Conservation (phyloP, 164 flowering plant genomes). For the grape (Vitis vinifera) region ASM3070453v1 NC_081805.1:11937501-11938000, state of each 20-base stretch:
- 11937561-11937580: slow-evolving; percentile 37
- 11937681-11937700: slow-evolving; percentile 5
- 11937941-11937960: background rate
- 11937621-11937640: background rate
- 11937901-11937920: slow-evolving; percentile 31
- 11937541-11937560: slow-evolving; percentile 70
- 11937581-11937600: slow-evolving; percentile 8
- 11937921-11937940: slow-evolving; percentile 4
- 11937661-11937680: no score
- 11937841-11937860: slow-evolving; percentile 23
- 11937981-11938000: no score
- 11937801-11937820: slow-evolving; percentile 10
- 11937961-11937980: background rate
- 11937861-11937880: slow-evolving; percentile 31
- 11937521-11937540: slow-evolving; percentile 49
- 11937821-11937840: slow-evolving; percentile 42
- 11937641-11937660: background rate
- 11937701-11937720: slow-evolving; percentile 42
- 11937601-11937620: background rate
- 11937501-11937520: slow-evolving; percentile 6
- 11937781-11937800: slow-evolving; percentile 33
- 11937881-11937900: slow-evolving; percentile 44
- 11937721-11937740: slow-evolving; percentile 69
- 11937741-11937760: slow-evolving; percentile 83
- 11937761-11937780: slow-evolving; percentile 67